phyloP scores from a whole-genome alignment of 1,284 basidiomycete genomes.

The Cutaneotrichosporon cavernicola region DNA sequence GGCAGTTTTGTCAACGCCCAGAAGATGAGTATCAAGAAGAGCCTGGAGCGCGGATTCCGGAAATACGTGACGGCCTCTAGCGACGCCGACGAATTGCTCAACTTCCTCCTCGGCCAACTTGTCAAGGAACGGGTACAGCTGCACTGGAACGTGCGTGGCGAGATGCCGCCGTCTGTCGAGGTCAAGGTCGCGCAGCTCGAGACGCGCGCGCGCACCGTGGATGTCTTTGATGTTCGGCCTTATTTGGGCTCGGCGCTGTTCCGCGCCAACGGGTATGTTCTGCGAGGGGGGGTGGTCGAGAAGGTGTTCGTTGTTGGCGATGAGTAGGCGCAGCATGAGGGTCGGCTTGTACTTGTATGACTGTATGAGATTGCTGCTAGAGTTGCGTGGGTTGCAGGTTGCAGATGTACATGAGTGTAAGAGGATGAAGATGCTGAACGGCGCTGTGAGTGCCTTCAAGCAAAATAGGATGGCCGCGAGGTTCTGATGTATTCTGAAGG shows the following conservation, averaged over 20 bases:
- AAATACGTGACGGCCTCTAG: conserved; percentile 93
- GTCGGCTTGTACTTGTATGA: background rate
- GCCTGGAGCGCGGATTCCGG: conserved; percentile 92
- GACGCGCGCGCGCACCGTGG: conserved; percentile 83
- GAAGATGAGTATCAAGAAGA: conserved; percentile 98
- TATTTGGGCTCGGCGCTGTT: conserved; percentile 87
- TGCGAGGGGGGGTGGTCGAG: conserved; percentile 37
- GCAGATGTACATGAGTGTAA: too few species aligned
- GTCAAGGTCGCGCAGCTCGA: conserved; percentile 78
- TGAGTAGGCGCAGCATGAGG: background rate
- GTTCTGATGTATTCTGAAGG: too few species aligned
- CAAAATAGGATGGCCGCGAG: too few species aligned
- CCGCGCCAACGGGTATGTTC: conserved; percentile 77
- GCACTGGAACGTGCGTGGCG: conserved; percentile 68
- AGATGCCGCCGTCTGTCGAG: conserved; percentile 70
- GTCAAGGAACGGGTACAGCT: conserved; percentile 92
- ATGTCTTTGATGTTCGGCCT: conserved; percentile 83
- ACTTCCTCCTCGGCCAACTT: conserved; percentile 90
- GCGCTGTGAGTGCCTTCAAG: too few species aligned
- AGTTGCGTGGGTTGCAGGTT: too few species aligned
- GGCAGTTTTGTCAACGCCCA: conserved; percentile 94
- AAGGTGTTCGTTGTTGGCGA: conserved; percentile 44
- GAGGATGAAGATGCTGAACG: too few species aligned
- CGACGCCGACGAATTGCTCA: conserved; percentile 91
- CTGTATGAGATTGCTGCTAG: background rate